These are phyloP conservation scores for Blumeria graminis DNA, from an alignment of 2,329 filamentous ascomycete genomes.

Conservation along the genomic window DNA sequence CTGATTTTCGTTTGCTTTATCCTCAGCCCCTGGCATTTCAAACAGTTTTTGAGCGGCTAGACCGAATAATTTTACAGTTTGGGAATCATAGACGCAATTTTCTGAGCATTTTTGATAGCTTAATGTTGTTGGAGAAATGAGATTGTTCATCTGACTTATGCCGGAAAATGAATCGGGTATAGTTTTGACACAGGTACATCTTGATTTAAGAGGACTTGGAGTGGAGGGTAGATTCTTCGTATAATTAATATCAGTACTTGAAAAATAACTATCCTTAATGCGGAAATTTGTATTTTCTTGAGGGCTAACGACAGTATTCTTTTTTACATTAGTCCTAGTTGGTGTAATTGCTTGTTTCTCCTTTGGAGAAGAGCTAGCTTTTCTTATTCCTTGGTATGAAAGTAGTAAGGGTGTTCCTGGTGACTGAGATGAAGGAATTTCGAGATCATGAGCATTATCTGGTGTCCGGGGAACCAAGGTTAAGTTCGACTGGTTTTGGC, in stretches of 20 bases:
- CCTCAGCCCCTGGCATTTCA: background rate
- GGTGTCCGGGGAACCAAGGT: slow-evolving; percentile 13
- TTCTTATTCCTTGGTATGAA: slow-evolving; percentile 5
- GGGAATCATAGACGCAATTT: slow-evolving; percentile 4
- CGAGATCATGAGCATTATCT: slow-evolving; percentile 4
- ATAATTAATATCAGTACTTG: slow-evolving; percentile 6
- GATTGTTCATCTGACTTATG: slow-evolving; percentile 7
- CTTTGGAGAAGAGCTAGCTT: slow-evolving; percentile 6
- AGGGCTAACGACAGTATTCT: slow-evolving; percentile 4
- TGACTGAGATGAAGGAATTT: slow-evolving; percentile 16
- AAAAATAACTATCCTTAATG: slow-evolving; percentile 12
- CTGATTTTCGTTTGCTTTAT: background rate
- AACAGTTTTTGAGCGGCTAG: background rate
- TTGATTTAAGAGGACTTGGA: slow-evolving; percentile 1
- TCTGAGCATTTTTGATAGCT: too few relatives aligned
- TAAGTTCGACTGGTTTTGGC: background rate
- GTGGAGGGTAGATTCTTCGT: slow-evolving; percentile 4
- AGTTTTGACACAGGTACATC: background rate
- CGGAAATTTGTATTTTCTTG: slow-evolving; percentile 8
- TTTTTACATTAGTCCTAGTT: slow-evolving; percentile 7
- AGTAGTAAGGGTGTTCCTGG: slow-evolving; percentile 13
- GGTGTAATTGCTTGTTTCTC: slow-evolving; percentile 9
- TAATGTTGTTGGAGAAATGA: slow-evolving; percentile 7
- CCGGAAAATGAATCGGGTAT: background rate
- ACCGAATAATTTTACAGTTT: slow-evolving; percentile 4